These are phyloP conservation scores for Hemisphaericaspora subhashii DNA, from an alignment of 1,139 yeast genomes.

Conservation along the genomic window DNA sequence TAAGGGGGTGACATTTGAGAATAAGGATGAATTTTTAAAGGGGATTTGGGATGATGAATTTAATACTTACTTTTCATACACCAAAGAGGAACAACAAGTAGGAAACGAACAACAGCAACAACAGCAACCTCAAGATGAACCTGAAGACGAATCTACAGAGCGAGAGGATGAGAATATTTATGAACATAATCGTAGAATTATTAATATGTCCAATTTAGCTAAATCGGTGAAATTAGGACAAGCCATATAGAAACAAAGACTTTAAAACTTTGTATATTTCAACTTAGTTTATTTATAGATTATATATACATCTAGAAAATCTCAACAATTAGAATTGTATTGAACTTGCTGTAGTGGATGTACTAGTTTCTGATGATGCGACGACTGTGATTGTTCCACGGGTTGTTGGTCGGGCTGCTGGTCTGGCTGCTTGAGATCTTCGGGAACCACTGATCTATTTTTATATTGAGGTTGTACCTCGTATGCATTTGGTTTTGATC, in stretches of 20 bases:
- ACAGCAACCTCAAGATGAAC: not conserved
- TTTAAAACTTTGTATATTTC: too few species aligned
- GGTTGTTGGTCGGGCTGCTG: not conserved
- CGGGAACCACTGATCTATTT: conserved; percentile 22
- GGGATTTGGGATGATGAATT: conserved; percentile 15
- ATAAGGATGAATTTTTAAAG: conserved; percentile 14
- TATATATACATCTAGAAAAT: too few species aligned
- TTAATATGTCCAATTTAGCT: conserved; percentile 11
- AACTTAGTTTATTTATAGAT: too few species aligned
- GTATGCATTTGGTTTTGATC: conserved; percentile 60
- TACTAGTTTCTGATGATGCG: too few species aligned
- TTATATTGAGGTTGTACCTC: conserved; percentile 65
- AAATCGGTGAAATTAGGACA: conserved; percentile 8
- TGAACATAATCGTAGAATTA: not conserved
- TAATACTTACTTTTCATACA: conserved; percentile 6
- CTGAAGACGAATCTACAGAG: not conserved
- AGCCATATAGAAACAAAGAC: not conserved
- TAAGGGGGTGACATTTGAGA: conserved; percentile 10
- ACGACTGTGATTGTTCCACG: not conserved
- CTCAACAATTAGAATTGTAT: too few species aligned
- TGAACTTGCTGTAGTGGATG: too few species aligned
- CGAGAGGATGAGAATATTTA: conserved; percentile 1
- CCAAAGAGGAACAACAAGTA: not conserved
- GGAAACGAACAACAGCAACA: too few species aligned
- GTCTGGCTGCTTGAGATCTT: conserved; percentile 1